These are phyloP conservation scores for Endoconidiophora polonica DNA, from an alignment of 2,329 filamentous ascomycete species.

Conservation along the genomic window DNA sequence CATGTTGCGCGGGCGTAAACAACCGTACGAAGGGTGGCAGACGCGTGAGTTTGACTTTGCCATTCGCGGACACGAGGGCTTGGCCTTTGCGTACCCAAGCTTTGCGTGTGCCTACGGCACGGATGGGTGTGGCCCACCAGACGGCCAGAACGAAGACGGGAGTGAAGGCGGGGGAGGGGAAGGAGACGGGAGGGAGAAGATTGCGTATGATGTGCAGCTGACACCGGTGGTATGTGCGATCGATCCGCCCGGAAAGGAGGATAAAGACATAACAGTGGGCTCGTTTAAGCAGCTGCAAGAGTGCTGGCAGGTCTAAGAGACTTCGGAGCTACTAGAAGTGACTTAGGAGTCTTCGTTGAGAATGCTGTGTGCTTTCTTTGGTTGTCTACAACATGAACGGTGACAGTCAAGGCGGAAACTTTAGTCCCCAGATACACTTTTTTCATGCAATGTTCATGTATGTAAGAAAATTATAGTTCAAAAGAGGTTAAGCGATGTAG, in stretches of 20 bases:
- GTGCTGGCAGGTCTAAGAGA: neutral
- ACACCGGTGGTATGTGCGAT: constrained; percentile 13
- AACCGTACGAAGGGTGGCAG: neutral
- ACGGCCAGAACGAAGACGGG: too few relatives aligned
- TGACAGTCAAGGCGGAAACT: too few relatives aligned
- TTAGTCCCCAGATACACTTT: too few relatives aligned
- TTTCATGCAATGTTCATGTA: too few relatives aligned
- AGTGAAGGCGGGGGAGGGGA: neutral
- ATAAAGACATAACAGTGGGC: neutral
- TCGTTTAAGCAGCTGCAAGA: neutral
- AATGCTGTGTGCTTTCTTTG: too few relatives aligned
- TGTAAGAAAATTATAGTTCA: too few relatives aligned
- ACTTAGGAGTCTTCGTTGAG: too few relatives aligned
- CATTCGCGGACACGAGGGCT: constrained; percentile 3
- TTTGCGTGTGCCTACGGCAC: neutral
- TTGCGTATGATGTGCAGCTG: neutral
- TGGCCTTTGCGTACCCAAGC: constrained; percentile 8
- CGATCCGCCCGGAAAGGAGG: constrained; percentile 11
- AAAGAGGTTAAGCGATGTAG: too few relatives aligned
- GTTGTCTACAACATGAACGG: too few relatives aligned
- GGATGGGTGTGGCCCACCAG: neutral
- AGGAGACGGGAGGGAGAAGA: neutral
- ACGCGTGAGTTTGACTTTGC: neutral
- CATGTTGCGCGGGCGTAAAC: neutral
- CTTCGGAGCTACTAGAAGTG: too few relatives aligned